Evolutionary conservation across 768 basidiomycete species (phyloP).

Genomic region (Xerocomellus intermedius): DNA sequence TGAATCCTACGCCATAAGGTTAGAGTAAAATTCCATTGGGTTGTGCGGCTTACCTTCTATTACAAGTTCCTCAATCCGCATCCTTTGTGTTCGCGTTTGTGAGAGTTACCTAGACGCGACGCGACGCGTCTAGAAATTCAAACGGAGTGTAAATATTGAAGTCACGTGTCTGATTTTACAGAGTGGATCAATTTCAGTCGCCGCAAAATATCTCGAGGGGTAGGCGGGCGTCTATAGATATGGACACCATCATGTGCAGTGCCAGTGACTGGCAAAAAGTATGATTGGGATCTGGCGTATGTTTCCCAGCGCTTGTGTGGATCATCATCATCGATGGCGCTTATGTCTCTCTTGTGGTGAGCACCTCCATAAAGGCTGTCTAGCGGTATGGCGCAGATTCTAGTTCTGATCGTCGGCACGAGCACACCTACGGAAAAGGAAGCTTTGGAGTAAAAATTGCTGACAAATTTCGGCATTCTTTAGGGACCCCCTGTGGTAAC

Average conservation of each 20-base stretch:
- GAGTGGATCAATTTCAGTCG: too few relatives aligned
- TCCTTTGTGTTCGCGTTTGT: constrained; percentile 34
- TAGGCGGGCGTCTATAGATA: too few relatives aligned
- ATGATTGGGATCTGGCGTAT: neutral
- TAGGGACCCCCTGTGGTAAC: too few relatives aligned
- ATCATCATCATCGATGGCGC: neutral
- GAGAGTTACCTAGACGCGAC: constrained; percentile 21
- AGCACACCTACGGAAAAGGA: constrained; percentile 12
- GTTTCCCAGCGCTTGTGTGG: constrained; percentile 13
- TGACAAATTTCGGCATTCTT: constrained; percentile 14
- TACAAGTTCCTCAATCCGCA: constrained; percentile 95
- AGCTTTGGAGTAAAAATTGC: constrained; percentile 16
- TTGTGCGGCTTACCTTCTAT: constrained; percentile 63
- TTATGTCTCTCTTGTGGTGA: neutral
- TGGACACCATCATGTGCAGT: too few relatives aligned
- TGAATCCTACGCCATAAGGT: constrained; percentile 66
- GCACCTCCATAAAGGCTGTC: neutral
- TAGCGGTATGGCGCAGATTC: neutral
- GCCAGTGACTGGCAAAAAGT: neutral
- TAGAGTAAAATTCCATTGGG: neutral
- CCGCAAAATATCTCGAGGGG: too few relatives aligned
- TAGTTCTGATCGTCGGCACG: neutral
- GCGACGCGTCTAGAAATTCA: constrained; percentile 30
- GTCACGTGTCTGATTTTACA: constrained; percentile 16
- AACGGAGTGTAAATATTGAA: constrained; percentile 22